A percentile compares a stretch with the other conserved stretches of the same genome.
Conservation (phyloP, 257 asterid genomes). For the Echites panduratus region DNA sequence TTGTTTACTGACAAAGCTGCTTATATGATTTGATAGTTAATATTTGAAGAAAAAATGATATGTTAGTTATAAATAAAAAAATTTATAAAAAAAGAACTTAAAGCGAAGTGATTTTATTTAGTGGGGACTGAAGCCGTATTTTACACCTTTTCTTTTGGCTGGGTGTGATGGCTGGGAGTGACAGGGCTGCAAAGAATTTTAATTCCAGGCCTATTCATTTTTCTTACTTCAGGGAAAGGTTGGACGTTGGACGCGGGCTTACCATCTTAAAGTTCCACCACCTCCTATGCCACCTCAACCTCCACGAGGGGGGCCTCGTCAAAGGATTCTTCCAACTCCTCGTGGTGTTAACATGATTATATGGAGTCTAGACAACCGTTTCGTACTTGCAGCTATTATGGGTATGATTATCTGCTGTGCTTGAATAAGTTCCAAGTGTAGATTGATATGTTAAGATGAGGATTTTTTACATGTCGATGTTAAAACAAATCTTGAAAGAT, state of each 20-base stretch:
- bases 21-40: not conserved
- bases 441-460: not conserved
- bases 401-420: slow-evolving; percentile 41
- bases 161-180: not conserved
- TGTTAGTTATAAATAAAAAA: not conserved
- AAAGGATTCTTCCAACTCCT: slow-evolving; percentile 95
- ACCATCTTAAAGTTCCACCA: slow-evolving; percentile 98
- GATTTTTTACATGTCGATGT: not conserved
- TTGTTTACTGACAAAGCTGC: not conserved
- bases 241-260: slow-evolving; percentile 94
- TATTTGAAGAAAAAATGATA: not conserved
- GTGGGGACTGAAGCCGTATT: not conserved
- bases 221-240: slow-evolving; percentile 58
- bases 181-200: not conserved
- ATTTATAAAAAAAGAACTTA: not conserved
- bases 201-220: not conserved
- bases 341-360: slow-evolving; percentile 98
- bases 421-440: slow-evolving; percentile 14
- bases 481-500: not conserved
- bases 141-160: not conserved
- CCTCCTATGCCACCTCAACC: slow-evolving; percentile 99
- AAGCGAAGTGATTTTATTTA: not conserved
- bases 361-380: slow-evolving; percentile 99
- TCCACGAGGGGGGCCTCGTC: slow-evolving; percentile 98
- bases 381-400: slow-evolving; percentile 99